phyloP scores from a whole-genome alignment of 2,329 filamentous ascomycete species.

The Teratosphaeria gauchensis region DNA sequence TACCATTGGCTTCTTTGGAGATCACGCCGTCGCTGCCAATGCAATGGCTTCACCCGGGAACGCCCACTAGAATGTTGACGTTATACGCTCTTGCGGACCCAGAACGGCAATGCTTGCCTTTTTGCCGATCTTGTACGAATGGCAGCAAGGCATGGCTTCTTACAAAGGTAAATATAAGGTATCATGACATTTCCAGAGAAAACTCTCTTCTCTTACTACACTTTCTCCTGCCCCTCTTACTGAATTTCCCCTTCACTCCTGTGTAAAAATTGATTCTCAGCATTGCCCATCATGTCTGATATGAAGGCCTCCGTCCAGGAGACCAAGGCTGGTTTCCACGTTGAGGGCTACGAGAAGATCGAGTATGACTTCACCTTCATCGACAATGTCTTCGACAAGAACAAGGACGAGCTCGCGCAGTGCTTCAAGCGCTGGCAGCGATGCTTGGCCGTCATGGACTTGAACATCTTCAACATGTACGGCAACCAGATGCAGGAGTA shows the following conservation, averaged over 20 bases:
- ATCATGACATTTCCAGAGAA: not conserved
- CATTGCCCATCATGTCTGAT: constrained; percentile 51
- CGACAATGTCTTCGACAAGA: constrained; percentile 55
- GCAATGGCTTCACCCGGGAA: not conserved
- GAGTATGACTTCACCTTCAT: constrained; percentile 67
- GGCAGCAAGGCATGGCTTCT: not conserved
- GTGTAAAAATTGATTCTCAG: constrained; percentile 1
- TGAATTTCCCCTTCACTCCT: not conserved
- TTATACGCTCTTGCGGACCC: not conserved
- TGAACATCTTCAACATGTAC: constrained; percentile 61
- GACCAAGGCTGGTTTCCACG: constrained; percentile 57
- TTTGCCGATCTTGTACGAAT: not conserved
- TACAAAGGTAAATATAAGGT: not conserved
- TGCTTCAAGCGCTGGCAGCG: constrained; percentile 58
- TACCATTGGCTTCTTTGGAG: not conserved
- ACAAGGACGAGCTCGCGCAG: constrained; percentile 52
- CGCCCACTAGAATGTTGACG: not conserved
- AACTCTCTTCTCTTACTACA: not conserved
- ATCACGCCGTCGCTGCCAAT: not conserved
- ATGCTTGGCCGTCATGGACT: constrained; percentile 59
- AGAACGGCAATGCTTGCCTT: not conserved
- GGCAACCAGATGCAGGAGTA: constrained; percentile 57
- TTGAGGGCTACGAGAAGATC: constrained; percentile 66
- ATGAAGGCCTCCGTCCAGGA: constrained; percentile 56
- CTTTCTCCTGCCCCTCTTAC: not conserved